phyloP scores from a whole-genome alignment of 139 green algal species.

The Diplosphaera chodatii region DNA sequence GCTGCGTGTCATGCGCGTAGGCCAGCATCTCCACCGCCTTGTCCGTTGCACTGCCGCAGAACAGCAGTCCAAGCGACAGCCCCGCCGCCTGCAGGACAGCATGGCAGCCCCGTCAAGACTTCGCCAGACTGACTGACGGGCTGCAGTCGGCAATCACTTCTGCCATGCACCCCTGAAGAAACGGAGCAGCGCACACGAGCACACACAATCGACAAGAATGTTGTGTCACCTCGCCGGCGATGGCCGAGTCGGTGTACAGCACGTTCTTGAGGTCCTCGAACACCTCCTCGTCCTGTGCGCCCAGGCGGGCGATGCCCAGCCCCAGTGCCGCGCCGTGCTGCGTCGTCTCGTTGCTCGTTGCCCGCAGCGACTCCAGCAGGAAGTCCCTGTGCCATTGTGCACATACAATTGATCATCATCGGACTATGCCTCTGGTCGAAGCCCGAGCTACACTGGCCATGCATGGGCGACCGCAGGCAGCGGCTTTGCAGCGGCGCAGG shows the following conservation, averaged over 20 bases:
- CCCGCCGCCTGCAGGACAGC: conserved; percentile 52
- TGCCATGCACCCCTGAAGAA: too few species aligned
- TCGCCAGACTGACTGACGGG: too few species aligned
- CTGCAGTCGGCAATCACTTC: too few species aligned
- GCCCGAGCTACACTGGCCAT: too few species aligned
- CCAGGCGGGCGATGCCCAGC: conserved; percentile 86
- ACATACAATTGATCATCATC: too few species aligned
- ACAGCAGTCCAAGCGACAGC: conserved; percentile 88
- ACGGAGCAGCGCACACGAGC: too few species aligned
- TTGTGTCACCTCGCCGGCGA: conserved; percentile 41
- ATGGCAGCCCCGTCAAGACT: too few species aligned
- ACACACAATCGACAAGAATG: not conserved
- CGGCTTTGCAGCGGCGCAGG: too few species aligned
- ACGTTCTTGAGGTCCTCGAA: conserved; percentile 95
- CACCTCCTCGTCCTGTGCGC: conserved; percentile 74
- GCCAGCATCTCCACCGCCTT: conserved; percentile 83
- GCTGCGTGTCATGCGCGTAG: conserved; percentile 95
- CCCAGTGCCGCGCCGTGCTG: conserved; percentile 97
- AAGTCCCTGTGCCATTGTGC: conserved; percentile 67
- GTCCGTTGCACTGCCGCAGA: conserved; percentile 66
- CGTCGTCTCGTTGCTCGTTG: conserved; percentile 75
- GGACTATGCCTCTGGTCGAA: too few species aligned
- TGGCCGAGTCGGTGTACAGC: conserved; percentile 81
- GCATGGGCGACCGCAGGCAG: too few species aligned
- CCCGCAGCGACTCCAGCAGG: conserved; percentile 78